These are phyloP conservation scores for Chenopodium berlandieri DNA, from an alignment of 148 eudicot species.

Conservation along the genomic window DNA sequence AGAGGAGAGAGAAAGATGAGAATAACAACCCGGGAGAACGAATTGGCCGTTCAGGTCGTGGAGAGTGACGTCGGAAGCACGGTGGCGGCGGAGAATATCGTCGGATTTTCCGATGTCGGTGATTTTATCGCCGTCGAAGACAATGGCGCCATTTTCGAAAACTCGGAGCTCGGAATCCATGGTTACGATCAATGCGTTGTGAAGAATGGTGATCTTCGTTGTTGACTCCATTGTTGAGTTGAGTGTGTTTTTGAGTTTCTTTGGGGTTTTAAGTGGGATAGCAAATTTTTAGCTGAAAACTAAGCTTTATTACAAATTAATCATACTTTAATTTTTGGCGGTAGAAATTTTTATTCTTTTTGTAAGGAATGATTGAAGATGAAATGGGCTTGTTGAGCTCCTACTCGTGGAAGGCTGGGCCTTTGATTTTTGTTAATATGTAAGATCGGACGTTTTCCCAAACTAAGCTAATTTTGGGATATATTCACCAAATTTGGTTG, in stretches of 20 bases:
- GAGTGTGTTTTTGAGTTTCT: background rate
- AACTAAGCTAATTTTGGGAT: too few species aligned
- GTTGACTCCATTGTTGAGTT: constrained; percentile 1
- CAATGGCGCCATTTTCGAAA: constrained; percentile 61
- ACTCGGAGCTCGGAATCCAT: constrained; percentile 63
- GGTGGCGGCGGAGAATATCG: constrained; percentile 42
- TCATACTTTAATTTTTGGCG: too few species aligned
- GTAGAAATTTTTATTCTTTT: too few species aligned
- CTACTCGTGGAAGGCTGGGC: too few species aligned
- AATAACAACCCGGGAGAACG: constrained; percentile 56
- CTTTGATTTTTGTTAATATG: too few species aligned
- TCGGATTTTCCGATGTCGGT: constrained; percentile 57
- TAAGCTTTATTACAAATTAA: too few species aligned
- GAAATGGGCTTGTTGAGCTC: too few species aligned
- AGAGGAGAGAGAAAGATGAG: background rate
- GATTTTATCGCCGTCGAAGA: constrained; percentile 47
- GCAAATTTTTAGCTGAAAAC: background rate
- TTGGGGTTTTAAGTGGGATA: background rate
- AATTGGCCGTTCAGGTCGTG: constrained; percentile 51
- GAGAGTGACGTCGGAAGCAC: constrained; percentile 27
- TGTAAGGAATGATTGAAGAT: too few species aligned
- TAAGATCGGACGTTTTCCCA: too few species aligned
- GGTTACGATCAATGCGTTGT: constrained; percentile 64
- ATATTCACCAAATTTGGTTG: too few species aligned
- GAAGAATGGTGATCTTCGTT: constrained; percentile 25